These are phyloP conservation scores for Fusarium sacchari DNA, from an alignment of 2,329 filamentous ascomycete species.

Conservation along the genomic window DNA sequence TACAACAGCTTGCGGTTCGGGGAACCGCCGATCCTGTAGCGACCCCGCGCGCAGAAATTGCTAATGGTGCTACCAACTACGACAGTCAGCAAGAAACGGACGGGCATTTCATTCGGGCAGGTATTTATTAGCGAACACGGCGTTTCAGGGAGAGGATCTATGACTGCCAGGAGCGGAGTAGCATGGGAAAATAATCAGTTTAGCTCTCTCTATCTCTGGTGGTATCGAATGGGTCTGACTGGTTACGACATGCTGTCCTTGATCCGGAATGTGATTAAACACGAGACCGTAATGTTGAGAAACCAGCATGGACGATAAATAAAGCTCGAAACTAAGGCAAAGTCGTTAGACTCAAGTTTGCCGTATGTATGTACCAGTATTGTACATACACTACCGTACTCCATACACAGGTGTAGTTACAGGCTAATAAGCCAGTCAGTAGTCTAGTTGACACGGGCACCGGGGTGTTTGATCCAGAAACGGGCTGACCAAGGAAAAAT, in stretches of 20 bases:
- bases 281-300: not conserved
- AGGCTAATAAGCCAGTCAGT: too few species aligned
- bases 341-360: not conserved
- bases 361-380: too few species aligned
- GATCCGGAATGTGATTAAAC: slow-evolving; percentile 10
- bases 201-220: slow-evolving; percentile 13
- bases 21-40: not conserved
- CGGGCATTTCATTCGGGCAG: not conserved
- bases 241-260: not conserved
- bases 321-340: not conserved
- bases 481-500: not conserved
- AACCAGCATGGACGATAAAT: slow-evolving; percentile 11
- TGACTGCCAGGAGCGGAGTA: slow-evolving; percentile 4
- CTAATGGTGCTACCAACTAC: not conserved
- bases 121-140: slow-evolving; percentile 36
- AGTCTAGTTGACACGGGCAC: not conserved
- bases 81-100: not conserved
- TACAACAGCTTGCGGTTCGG: not conserved
- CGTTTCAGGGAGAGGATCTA: slow-evolving; percentile 30
- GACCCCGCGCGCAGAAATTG: not conserved
- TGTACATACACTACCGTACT: too few species aligned
- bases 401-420: too few species aligned
- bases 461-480: slow-evolving; percentile 4
- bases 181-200: slow-evolving; percentile 15
- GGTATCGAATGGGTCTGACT: slow-evolving; percentile 1